Conservation (phyloP, 495 filamentous ascomycete genomes). For the Penicillium alfredii region DNA sequence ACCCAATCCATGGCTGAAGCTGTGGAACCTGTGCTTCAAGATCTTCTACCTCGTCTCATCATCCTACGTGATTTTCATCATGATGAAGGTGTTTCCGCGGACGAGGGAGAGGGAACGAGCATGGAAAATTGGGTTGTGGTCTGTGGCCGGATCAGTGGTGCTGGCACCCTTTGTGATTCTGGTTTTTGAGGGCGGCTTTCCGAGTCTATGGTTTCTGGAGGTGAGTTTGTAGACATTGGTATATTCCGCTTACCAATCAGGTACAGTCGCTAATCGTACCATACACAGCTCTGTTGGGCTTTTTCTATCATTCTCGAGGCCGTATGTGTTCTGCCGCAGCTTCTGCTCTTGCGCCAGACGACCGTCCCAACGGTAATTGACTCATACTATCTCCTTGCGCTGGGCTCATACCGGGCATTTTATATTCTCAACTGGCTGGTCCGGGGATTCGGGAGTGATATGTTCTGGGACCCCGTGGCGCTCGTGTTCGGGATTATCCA, state of each 20-base stretch:
- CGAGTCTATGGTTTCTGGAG: constrained; percentile 46
- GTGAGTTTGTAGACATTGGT: constrained; percentile 40
- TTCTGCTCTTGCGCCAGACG: constrained; percentile 87
- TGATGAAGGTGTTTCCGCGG: constrained; percentile 80
- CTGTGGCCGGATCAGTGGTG: constrained; percentile 52
- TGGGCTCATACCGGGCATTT: constrained; percentile 83
- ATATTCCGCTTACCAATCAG: constrained; percentile 39
- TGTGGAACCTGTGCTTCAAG: constrained; percentile 63
- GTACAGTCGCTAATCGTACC: constrained; percentile 25
- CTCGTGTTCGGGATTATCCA: constrained; percentile 85
- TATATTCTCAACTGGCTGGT: constrained; percentile 93
- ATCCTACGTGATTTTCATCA: constrained; percentile 81
- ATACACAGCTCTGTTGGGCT: constrained; percentile 60
- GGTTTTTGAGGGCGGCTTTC: constrained; percentile 46
- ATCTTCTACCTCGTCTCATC: constrained; percentile 79
- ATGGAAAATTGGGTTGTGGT: constrained; percentile 74
- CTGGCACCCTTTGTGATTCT: constrained; percentile 60
- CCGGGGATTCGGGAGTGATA: constrained; percentile 52
- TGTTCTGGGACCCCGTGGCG: constrained; percentile 62
- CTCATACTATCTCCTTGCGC: constrained; percentile 82
- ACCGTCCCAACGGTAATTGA: constrained; percentile 94
- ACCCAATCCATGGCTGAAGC: constrained; percentile 3
- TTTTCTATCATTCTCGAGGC: constrained; percentile 91
- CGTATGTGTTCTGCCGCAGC: constrained; percentile 82
- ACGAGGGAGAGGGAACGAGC: constrained; percentile 85